phyloP scores from a whole-genome alignment of 1,284 basidiomycete species.

The Peniophora sp. region DNA sequence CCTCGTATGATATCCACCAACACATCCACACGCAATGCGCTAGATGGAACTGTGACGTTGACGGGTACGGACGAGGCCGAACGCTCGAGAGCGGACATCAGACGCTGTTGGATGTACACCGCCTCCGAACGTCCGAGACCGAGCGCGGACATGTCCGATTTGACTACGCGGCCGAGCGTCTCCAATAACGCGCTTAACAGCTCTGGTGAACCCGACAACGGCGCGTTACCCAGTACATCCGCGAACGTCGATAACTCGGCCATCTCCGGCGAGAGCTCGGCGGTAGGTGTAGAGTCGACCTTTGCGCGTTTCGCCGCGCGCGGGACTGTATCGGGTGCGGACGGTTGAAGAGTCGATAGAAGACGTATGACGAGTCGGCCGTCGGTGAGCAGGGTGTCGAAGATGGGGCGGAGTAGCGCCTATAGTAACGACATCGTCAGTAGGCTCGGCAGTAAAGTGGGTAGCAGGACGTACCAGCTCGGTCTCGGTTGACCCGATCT shows the following conservation, averaged over 20 bases:
- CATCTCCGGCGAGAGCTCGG: not conserved
- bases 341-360: conserved; percentile 47
- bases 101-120: conserved; percentile 78
- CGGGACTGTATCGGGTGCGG: conserved; percentile 28
- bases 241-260: conserved; percentile 45
- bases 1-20: conserved; percentile 87
- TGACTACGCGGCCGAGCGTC: conserved; percentile 62
- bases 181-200: conserved; percentile 73
- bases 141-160: conserved; percentile 27
- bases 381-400: conserved; percentile 41
- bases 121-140: conserved; percentile 49
- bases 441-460: not conserved
- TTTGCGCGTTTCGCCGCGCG: conserved; percentile 59
- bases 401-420: conserved; percentile 17
- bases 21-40: conserved; percentile 64
- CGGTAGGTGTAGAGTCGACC: conserved; percentile 22
- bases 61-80: conserved; percentile 58
- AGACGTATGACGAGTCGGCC: conserved; percentile 49
- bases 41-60: conserved; percentile 25
- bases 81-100: conserved; percentile 77
- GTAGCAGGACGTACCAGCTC: conserved; percentile 32
- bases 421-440: not conserved
- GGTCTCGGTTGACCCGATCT: conserved; percentile 32
- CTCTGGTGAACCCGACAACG: conserved; percentile 61
- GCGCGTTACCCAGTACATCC: conserved; percentile 62